Evolutionary conservation across 2,329 filamentous ascomycete genomes (phyloP), one percentile per base, ranked within the genome.

Genomic region (Beauveria australis): DNA sequence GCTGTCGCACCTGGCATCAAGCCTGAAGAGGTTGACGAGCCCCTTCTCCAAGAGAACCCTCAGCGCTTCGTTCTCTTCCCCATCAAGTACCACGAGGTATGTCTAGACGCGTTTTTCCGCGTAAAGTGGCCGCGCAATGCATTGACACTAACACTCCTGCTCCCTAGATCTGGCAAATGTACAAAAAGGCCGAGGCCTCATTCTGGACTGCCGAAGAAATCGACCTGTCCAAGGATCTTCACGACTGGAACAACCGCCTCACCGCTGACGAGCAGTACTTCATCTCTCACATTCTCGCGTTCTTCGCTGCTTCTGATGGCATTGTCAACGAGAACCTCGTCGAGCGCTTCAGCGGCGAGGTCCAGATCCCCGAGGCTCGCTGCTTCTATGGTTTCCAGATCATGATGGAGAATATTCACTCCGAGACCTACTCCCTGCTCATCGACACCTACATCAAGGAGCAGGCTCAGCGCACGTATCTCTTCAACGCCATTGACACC

Each of bases 401-500:
- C 81, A 99, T 99, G 94, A 97, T 99, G 91, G 94, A 99, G 84
- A 99, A 99, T 81, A 96, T 99, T 71, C 94, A 99, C 84, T 97
- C 94, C 18, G 94, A 99, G 81, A 99, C 94, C 59, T 99, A 99
- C 85, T 97, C 93, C 22, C 88, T 99, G 41, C 87, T 99, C 73
- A 99, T 99, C 74, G 94, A 99, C 76, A 97, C 93, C 64, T 99
- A 99, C 78, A 96, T 99, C 80, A 97, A 95, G 83, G 94, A 99
- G 81, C 89, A 91, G 64, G 89, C 89, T 74, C 93, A 99, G 81
- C 88, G 91, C 68, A 89, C 85, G 64, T 92, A 97, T 75, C 88
- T 99, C 61, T 97, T 99, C 81, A 96, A 99, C 72, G 94, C 94
- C 70, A 95, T 99, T 77, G 94, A 99, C 68, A 99, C 93, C 73